These are phyloP conservation scores for Panaeolus papilionaceus DNA, from an alignment of 768 basidiomycete species.

Conservation along the genomic window DNA sequence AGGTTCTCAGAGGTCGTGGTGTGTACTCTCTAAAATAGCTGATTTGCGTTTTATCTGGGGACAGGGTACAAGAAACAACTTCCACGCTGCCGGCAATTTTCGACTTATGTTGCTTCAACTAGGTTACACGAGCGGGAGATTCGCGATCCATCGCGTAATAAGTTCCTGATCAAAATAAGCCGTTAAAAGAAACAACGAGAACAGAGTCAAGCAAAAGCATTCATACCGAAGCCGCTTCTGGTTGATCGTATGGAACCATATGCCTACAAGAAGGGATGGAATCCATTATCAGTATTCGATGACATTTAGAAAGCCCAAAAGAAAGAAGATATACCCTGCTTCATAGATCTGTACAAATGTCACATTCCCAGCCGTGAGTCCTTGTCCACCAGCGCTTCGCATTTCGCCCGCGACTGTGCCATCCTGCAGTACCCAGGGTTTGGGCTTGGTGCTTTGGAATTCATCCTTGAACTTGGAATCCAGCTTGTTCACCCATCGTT, in stretches of 20 bases:
- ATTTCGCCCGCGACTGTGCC: constrained; percentile 72
- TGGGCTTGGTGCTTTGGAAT: constrained; percentile 54
- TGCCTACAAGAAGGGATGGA: constrained; percentile 52
- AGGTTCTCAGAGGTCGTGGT: too few species aligned
- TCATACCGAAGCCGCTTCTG: constrained; percentile 81
- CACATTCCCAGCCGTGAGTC: constrained; percentile 78
- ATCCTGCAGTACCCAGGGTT: constrained; percentile 61
- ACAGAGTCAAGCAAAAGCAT: constrained; percentile 4
- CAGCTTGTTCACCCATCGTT: constrained; percentile 73
- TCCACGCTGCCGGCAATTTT: too few species aligned
- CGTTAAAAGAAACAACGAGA: constrained; percentile 12
- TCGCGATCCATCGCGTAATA: constrained; percentile 62
- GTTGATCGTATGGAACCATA: constrained; percentile 92
- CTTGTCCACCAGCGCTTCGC: constrained; percentile 69
- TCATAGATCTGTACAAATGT: constrained; percentile 81
- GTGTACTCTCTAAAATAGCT: too few species aligned
- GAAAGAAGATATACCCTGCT: constrained; percentile 68
- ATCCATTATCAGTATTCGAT: constrained; percentile 13
- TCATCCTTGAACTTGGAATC: constrained; percentile 66
- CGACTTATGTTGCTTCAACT: too few species aligned
- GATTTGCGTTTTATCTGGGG: too few species aligned
- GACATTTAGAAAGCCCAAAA: not conserved
- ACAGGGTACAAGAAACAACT: too few species aligned
- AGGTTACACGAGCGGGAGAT: constrained; percentile 47
- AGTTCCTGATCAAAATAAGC: constrained; percentile 28